Conservation (phyloP, 495 filamentous ascomycete species). For the Lentithecium fluviatile region DNA sequence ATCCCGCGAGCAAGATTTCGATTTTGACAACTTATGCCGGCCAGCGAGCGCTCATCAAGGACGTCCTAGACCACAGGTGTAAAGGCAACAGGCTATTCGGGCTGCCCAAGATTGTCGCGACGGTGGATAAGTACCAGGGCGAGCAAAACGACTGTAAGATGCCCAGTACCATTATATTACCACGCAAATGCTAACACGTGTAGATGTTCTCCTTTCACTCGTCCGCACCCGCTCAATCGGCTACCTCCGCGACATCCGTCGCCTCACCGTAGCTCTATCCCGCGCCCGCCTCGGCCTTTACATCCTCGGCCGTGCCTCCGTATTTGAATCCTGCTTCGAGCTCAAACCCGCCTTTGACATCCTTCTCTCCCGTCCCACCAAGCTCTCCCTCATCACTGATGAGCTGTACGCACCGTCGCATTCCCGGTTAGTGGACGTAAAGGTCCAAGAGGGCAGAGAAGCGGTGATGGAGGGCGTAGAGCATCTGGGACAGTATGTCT, state of each 20-base stretch:
- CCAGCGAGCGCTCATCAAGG: constrained; percentile 85
- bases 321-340: constrained; percentile 88
- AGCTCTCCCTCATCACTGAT: constrained; percentile 73
- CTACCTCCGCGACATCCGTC: constrained; percentile 89
- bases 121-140: constrained; percentile 98
- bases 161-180: constrained; percentile 5
- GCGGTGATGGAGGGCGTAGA: constrained; percentile 84
- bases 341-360: constrained; percentile 79
- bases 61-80: constrained; percentile 85
- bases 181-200: constrained; percentile 1
- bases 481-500: constrained; percentile 95
- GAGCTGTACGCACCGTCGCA: constrained; percentile 75
- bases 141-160: constrained; percentile 97
- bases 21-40: constrained; percentile 94
- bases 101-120: constrained; percentile 83
- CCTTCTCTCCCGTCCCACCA: constrained; percentile 68
- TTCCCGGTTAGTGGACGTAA: constrained; percentile 49
- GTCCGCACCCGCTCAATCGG: constrained; percentile 86
- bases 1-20: constrained; percentile 85
- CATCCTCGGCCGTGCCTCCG: constrained; percentile 82
- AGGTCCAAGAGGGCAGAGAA: constrained; percentile 55
- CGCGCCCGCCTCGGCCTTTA: constrained; percentile 90
- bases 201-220: constrained; percentile 90
- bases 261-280: constrained; percentile 94
- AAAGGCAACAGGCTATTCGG: constrained; percentile 82